A percentile compares a stretch with the other conserved stretches of the same genome.
phyloP scores from a whole-genome alignment of 2,329 filamentous ascomycete genomes.

The Parastagonospora nodorum region DNA sequence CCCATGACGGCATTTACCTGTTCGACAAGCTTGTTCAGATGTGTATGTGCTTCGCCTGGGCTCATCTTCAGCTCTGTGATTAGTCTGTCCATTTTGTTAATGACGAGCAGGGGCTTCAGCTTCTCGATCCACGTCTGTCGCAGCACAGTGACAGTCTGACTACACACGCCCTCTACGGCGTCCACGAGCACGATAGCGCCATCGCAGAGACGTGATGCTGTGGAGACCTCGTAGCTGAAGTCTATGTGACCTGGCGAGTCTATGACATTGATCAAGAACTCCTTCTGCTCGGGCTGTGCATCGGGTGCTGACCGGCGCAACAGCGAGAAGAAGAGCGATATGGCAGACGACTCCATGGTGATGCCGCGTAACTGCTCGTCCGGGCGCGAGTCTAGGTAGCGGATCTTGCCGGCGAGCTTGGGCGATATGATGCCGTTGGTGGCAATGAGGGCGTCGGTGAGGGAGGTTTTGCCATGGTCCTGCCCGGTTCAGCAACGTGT shows the following conservation, averaged over 20 bases:
- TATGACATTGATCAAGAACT: conserved; percentile 96
- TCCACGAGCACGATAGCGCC: conserved; percentile 94
- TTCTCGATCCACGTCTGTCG: conserved; percentile 96
- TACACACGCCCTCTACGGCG: conserved; percentile 96
- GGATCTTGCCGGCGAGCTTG: conserved; percentile 95
- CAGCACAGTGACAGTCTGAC: conserved; percentile 95
- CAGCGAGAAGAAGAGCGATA: conserved; percentile 95
- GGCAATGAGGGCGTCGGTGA: conserved; percentile 93
- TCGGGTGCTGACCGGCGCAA: conserved; percentile 73
- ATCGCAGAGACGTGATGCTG: conserved; percentile 90
- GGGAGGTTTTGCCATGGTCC: conserved; percentile 98
- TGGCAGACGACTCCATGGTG: conserved; percentile 99
- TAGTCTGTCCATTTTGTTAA: conserved; percentile 97
- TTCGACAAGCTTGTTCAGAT: conserved; percentile 86
- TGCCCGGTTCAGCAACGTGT: conserved; percentile 43
- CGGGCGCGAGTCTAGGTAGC: conserved; percentile 93
- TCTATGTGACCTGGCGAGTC: conserved; percentile 98
- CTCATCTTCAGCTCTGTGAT: conserved; percentile 95
- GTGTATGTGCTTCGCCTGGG: conserved; percentile 83
- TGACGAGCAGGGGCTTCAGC: conserved; percentile 89
- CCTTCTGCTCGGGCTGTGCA: conserved; percentile 72
- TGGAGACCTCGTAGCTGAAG: conserved; percentile 97
- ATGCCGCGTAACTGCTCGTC: conserved; percentile 96
- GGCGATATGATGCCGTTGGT: conserved; percentile 99
- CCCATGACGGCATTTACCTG: conserved; percentile 97